Conservation (phyloP, 441 rosid species). For the Populus trichocarpa region DNA sequence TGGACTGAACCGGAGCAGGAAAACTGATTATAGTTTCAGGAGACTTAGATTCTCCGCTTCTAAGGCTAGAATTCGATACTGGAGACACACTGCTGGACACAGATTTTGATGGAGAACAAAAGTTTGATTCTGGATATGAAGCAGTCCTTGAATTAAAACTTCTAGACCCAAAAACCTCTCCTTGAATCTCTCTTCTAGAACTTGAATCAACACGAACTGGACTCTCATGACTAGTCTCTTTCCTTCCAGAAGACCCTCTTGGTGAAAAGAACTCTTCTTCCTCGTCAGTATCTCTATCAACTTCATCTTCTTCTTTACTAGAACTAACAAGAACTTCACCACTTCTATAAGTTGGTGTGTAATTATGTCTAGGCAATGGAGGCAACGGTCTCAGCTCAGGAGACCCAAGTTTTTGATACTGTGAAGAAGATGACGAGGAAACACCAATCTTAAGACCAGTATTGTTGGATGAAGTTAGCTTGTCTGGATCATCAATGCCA, state of each 20-base stretch:
- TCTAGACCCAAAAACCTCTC: constrained; percentile 32
- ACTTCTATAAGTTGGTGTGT: constrained; percentile 36
- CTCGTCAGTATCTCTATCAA: constrained; percentile 42
- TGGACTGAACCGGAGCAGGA: constrained; percentile 26
- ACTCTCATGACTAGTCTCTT: constrained; percentile 33
- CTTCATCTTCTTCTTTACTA: constrained; percentile 26
- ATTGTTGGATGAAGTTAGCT: constrained; percentile 29
- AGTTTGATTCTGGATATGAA: constrained; percentile 49
- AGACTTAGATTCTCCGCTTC: constrained; percentile 41
- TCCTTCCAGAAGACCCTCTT: constrained; percentile 65
- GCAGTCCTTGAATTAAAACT: constrained; percentile 56
- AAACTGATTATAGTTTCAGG: constrained; percentile 33
- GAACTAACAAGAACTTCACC: constrained; percentile 33
- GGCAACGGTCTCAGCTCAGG: constrained; percentile 85
- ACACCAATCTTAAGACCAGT: constrained; percentile 41
- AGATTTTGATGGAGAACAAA: constrained; percentile 54
- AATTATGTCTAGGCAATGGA: constrained; percentile 55
- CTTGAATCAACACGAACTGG: constrained; percentile 31
- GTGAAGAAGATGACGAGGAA: constrained; percentile 45
- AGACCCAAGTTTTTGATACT: constrained; percentile 55
- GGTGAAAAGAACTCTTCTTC: constrained; percentile 80
- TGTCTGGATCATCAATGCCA: constrained; percentile 30
- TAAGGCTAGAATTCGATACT: constrained; percentile 31
- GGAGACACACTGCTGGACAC: constrained; percentile 37
- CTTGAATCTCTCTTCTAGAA: constrained; percentile 36